Evolutionary conservation across 1,284 basidiomycete species (phyloP).

Genomic region (Boletellus deceptivus): DNA sequence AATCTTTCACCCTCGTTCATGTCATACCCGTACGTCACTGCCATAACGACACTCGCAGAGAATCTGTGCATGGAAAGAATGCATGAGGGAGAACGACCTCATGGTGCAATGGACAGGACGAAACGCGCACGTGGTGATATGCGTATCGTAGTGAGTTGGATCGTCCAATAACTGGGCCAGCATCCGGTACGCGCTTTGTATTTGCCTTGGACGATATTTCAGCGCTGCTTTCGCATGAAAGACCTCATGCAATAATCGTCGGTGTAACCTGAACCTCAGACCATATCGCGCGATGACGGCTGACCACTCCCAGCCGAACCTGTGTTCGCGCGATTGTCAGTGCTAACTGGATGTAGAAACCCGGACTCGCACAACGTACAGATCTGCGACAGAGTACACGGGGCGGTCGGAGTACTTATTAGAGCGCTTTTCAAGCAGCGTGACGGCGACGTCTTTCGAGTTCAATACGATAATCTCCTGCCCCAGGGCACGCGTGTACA

Average conservation of each 20-base stretch:
- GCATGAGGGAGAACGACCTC: background rate
- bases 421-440: constrained; percentile 21
- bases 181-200: constrained; percentile 13
- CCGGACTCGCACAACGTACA: constrained; percentile 3
- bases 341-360: too few species aligned
- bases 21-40: constrained; percentile 17
- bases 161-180: constrained; percentile 6
- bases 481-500: constrained; percentile 8
- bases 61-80: constrained; percentile 6
- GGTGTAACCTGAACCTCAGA: constrained; percentile 11
- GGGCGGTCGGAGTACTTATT: constrained; percentile 21
- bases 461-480: constrained; percentile 19
- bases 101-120: too few species aligned
- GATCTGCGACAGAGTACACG: background rate
- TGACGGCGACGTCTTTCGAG: constrained; percentile 12
- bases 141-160: constrained; percentile 3
- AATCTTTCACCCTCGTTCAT: constrained; percentile 2
- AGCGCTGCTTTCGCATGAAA: constrained; percentile 14
- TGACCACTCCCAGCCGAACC: constrained; percentile 11
- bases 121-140: constrained; percentile 16
- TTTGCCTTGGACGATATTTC: constrained; percentile 16
- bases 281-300: constrained; percentile 6
- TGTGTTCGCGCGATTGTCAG: background rate
- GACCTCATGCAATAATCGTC: constrained; percentile 15
- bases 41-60: constrained; percentile 8